Percentiles rank a stretch among this genome's conserved stretches.
Conservation (phyloP, 2,329 filamentous ascomycete genomes). For the Cladophialophora chaetospira region DNA sequence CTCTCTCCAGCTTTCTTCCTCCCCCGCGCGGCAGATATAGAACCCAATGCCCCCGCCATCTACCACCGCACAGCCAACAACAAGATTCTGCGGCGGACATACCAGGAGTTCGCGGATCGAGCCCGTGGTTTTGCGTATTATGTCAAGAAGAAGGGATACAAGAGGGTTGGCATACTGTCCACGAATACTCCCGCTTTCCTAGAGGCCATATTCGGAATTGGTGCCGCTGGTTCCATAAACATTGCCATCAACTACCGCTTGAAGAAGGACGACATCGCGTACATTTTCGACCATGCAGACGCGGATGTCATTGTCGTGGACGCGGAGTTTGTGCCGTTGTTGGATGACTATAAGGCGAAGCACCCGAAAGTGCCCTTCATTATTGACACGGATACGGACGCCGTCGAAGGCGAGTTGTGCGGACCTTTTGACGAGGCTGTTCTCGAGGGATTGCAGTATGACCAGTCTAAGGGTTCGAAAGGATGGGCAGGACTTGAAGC, state of each 20-base stretch:
- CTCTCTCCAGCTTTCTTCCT: constrained; percentile 87
- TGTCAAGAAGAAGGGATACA: constrained; percentile 70
- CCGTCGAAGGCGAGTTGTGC: constrained; percentile 68
- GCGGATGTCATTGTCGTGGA: constrained; percentile 88
- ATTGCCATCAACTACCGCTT: constrained; percentile 74
- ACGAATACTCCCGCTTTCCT: constrained; percentile 95
- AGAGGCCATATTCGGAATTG: constrained; percentile 84
- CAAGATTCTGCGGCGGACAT: constrained; percentile 72
- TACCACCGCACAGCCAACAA: constrained; percentile 81
- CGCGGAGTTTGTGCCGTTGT: constrained; percentile 70
- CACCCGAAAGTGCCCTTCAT: constrained; percentile 70
- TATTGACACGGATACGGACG: constrained; percentile 82
- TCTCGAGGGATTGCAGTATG: constrained; percentile 74
- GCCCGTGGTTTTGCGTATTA: constrained; percentile 87
- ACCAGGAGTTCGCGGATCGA: constrained; percentile 80
- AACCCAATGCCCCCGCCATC: constrained; percentile 81
- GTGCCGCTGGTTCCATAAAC: constrained; percentile 75
- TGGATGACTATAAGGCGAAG: constrained; percentile 65
- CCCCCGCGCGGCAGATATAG: constrained; percentile 81
- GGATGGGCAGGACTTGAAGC: constrained; percentile 78
- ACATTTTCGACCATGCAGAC: constrained; percentile 86
- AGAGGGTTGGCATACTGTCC: constrained; percentile 79
- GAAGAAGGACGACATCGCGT: constrained; percentile 81
- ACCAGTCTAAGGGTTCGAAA: constrained; percentile 63
- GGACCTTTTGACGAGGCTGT: constrained; percentile 85